Base-by-base conservation (phyloP, 2,329 filamentous ascomycete genomes). In the Colletotrichum viniferum region DNA sequence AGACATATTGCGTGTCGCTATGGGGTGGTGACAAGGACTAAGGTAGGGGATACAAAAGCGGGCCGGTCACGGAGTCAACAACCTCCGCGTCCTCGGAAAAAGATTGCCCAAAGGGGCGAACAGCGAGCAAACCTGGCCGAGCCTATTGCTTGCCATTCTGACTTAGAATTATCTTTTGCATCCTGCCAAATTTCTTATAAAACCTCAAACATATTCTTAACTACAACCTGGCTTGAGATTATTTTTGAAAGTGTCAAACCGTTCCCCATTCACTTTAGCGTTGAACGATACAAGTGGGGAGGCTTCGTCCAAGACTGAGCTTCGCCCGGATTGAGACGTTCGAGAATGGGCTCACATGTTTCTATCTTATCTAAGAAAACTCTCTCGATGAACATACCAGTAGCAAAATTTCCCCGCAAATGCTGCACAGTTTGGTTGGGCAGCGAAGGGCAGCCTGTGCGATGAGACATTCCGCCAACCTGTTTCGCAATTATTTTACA, bases 391-490 rank as follows among this genome's bases (percentile, higher is more conserved):
- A 24, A 24, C 4, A 24, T 24, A 24, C 36, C 9, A n/a, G 7
- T 3, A 9, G 36, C 36, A 4, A 5, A 10, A 2, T 43, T 18
- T 43, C 4, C 0, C 1, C 5, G 3, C 38, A 16, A n/a, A 10
- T 43, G 0, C 38, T 43, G 8, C 16, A 10, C 10, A n/a, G 38
- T n/a, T n/a, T 43, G 16, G 18, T 6, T 4, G 38, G 38, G 38
- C 8, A n/a, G 3, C 4, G 18, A n/a, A 38, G 36, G 36, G 14
- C 36, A 18, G 36, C 8, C 14, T 4, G 36, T 43, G 18, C 38
- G 38, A n/a, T 43, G 3, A 10, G 5, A n/a, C 9, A 43, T 10
- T 43, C 9, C 38, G 18, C 1, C 9, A 43, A 5, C 8, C 36
- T 18, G 4, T 5, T 6, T 18, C 16, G 36, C 8, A 2, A 4